Percentiles rank a stretch among this genome's conserved stretches.
Conservation (phyloP, 441 rosid species). For the Pelargonium fulgidum region DNA sequence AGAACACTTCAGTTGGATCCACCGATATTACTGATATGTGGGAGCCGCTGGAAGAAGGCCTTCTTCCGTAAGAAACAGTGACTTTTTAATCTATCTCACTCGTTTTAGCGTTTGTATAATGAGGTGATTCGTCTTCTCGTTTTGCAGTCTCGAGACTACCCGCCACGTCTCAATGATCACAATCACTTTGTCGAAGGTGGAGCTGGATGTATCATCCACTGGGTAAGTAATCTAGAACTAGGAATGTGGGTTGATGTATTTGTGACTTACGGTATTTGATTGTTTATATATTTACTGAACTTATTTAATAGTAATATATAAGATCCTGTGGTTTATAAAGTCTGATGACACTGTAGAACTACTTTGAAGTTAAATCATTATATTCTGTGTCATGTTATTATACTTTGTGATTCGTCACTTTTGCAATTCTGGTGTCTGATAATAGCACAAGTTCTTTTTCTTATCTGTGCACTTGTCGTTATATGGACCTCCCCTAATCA, state of each 20-base stretch:
- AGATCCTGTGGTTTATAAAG: no score
- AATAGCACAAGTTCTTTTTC: no score
- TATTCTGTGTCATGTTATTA: background rate
- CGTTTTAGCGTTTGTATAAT: background rate
- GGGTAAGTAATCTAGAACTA: slow-evolving; percentile 44
- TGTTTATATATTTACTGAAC: no score
- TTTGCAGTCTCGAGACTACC: slow-evolving; percentile 67
- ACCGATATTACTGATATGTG: slow-evolving; percentile 86
- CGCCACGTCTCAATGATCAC: slow-evolving; percentile 92
- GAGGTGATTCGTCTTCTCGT: slow-evolving; percentile 15
- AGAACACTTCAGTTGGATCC: slow-evolving; percentile 68
- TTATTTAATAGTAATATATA: no score
- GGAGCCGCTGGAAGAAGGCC: slow-evolving; percentile 99
- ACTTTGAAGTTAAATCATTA: background rate
- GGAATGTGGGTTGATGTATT: background rate
- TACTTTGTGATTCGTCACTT: background rate
- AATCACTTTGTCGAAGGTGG: slow-evolving; percentile 67
- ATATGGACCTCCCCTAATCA: background rate
- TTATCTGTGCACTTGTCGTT: background rate
- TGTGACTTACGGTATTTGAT: no score
- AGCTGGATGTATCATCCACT: slow-evolving; percentile 51
- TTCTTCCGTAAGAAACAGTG: slow-evolving; percentile 57
- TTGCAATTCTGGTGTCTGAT: background rate
- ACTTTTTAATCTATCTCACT: background rate
- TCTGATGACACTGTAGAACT: no score